These are phyloP conservation scores for Polygonum aviculare DNA, from an alignment of 148 eudicot genomes.

Conservation along the genomic window DNA sequence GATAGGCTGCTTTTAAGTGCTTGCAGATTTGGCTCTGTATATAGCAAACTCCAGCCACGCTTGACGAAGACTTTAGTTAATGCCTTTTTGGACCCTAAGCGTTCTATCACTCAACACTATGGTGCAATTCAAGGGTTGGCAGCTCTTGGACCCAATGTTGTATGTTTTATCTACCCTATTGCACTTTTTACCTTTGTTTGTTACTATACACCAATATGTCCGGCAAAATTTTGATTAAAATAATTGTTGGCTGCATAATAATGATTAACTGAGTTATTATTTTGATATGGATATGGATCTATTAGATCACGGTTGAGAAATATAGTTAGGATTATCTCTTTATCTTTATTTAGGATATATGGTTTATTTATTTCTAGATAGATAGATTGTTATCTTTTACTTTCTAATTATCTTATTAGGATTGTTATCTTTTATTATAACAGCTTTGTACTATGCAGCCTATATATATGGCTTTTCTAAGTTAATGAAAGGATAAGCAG, in stretches of 20 bases:
- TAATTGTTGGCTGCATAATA: not conserved
- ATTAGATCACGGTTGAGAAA: too few species aligned
- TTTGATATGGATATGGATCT: too few species aligned
- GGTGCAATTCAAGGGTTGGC: constrained; percentile 80
- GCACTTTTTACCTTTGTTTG: not conserved
- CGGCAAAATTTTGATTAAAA: not conserved
- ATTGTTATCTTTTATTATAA: too few species aligned
- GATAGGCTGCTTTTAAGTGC: not conserved
- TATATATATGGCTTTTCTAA: too few species aligned
- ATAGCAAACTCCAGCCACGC: constrained; percentile 63
- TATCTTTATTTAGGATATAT: too few species aligned
- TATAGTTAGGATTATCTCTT: too few species aligned
- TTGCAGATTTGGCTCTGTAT: constrained; percentile 66
- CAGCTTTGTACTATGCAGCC: too few species aligned
- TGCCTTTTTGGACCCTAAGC: constrained; percentile 68
- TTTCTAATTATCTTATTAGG: too few species aligned
- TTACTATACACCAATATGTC: not conserved
- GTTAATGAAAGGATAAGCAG: too few species aligned
- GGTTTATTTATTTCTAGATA: too few species aligned
- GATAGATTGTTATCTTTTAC: too few species aligned
- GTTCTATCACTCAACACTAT: constrained; percentile 69
- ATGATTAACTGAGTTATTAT: not conserved
- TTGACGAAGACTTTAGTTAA: constrained; percentile 63
- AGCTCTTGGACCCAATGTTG: constrained; percentile 75
- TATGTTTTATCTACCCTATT: constrained; percentile 14